Evolutionary conservation across 2,329 filamentous ascomycete species (phyloP).

Genomic region (Chrysoporthe cubensis): DNA sequence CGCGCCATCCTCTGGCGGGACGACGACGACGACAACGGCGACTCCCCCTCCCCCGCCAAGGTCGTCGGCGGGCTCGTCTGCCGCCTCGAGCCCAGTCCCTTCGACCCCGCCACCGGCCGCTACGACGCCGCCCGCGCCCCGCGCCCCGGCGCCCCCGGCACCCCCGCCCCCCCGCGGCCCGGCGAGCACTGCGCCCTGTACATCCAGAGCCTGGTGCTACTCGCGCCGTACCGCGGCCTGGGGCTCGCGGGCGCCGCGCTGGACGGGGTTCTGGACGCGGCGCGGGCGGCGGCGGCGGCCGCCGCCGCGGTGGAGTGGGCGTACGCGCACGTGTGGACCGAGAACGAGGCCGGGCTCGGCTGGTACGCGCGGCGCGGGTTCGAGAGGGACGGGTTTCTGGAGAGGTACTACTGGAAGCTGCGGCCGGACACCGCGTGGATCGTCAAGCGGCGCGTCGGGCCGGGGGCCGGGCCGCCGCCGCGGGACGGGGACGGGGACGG

Average conservation of each 20-base stretch:
- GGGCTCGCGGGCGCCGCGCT: constrained; percentile 63
- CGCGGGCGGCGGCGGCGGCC: constrained; percentile 41
- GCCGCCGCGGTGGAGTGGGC: constrained; percentile 23
- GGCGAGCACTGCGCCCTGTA: constrained; percentile 56
- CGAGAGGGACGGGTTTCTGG: constrained; percentile 50
- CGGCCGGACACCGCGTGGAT: constrained; percentile 66
- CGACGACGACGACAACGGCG: constrained; percentile 33
- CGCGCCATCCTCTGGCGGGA: constrained; percentile 64
- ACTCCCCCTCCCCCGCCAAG: constrained; percentile 44
- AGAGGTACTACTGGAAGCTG: constrained; percentile 66
- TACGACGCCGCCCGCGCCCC: constrained; percentile 22
- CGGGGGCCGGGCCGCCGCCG: constrained; percentile 25
- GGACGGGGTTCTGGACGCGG: constrained; percentile 51
- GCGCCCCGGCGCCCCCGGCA: not conserved
- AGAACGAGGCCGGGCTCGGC: constrained; percentile 63
- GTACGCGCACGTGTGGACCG: constrained; percentile 71
- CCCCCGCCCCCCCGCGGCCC: constrained; percentile 27
- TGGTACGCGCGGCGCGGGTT: constrained; percentile 68
- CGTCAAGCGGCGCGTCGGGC: constrained; percentile 50
- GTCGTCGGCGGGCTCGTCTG: constrained; percentile 66
- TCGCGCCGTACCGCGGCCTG: constrained; percentile 64
- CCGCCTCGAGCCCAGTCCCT: constrained; percentile 58
- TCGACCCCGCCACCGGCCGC: constrained; percentile 33
- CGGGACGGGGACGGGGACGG: too few species aligned
- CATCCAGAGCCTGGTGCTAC: constrained; percentile 66